Conservation (phyloP, 179 eudicot genomes). For the Camellia oleifera region DNA sequence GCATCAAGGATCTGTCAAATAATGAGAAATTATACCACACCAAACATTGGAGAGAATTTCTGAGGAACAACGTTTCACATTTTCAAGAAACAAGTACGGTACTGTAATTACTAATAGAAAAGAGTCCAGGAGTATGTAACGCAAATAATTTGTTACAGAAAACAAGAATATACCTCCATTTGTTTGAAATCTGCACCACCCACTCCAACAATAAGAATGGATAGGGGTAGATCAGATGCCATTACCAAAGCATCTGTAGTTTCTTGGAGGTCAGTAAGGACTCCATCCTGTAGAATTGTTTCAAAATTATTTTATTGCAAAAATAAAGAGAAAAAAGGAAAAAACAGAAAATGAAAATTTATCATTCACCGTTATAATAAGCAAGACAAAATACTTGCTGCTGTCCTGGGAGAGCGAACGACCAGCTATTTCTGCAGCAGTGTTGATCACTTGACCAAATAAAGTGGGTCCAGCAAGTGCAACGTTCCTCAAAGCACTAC, state of each 20-base stretch:
- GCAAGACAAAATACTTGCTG: slow-evolving; percentile 65
- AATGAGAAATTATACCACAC: not conserved
- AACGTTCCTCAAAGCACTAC: slow-evolving; percentile 50
- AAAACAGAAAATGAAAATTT: not conserved
- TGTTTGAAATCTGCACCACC: slow-evolving; percentile 80
- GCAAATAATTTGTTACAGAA: not conserved
- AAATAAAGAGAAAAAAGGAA: not conserved
- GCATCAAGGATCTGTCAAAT: slow-evolving; percentile 79
- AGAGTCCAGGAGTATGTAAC: not conserved
- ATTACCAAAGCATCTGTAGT: slow-evolving; percentile 71
- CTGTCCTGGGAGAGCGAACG: slow-evolving; percentile 40
- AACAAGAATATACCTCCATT: slow-evolving; percentile 65
- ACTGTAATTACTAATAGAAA: not conserved
- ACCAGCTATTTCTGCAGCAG: slow-evolving; percentile 76
- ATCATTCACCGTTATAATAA: slow-evolving; percentile 67
- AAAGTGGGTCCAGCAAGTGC: slow-evolving; percentile 81
- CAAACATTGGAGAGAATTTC: not conserved
- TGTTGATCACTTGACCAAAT: slow-evolving; percentile 68
- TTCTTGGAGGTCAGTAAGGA: slow-evolving; percentile 80
- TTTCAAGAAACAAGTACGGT: not conserved
- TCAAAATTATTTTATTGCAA: no score
- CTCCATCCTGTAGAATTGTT: slow-evolving; percentile 65
- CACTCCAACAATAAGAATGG: slow-evolving; percentile 87
- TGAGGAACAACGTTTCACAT: slow-evolving; percentile 1
- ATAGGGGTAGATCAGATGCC: slow-evolving; percentile 88